Conservation (phyloP, 768 basidiomycete species). For the Kwoniella sp. region DNA sequence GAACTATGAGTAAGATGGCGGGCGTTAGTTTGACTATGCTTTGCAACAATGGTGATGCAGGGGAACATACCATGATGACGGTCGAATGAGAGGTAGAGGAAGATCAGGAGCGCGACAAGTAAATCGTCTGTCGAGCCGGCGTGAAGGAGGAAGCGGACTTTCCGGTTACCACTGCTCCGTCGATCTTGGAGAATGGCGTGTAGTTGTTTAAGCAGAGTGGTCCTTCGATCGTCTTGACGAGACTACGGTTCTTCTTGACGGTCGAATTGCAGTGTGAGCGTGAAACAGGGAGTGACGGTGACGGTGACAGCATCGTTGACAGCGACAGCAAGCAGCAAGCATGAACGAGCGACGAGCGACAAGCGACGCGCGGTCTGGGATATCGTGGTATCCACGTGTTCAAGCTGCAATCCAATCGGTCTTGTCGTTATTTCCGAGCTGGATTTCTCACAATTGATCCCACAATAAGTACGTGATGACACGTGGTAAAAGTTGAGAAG, state of each 20-base stretch:
- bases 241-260: no score
- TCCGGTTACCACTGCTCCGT: no score
- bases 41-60: not conserved
- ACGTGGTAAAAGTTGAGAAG: constrained; percentile 25
- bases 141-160: no score
- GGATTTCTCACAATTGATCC: constrained; percentile 20
- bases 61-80: constrained; percentile 21
- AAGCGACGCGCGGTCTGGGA: constrained; percentile 3
- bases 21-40: not conserved
- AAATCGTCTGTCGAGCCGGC: no score
- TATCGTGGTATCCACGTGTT: not conserved
- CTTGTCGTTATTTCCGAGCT: not conserved
- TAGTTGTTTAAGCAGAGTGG: no score
- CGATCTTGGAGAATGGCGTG: no score
- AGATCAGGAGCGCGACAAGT: not conserved
- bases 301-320: constrained; percentile 2
- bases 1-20: constrained; percentile 47
- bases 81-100: no score
- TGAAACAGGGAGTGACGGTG: not conserved
- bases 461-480: not conserved
- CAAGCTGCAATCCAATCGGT: not conserved
- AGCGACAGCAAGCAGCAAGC: not conserved
- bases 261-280: no score
- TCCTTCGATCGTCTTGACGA: no score
- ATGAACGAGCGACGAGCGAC: constrained; percentile 2